These are phyloP conservation scores for Coleophoma cylindrospora DNA, from an alignment of 2,329 filamentous ascomycete species.

Conservation along the genomic window DNA sequence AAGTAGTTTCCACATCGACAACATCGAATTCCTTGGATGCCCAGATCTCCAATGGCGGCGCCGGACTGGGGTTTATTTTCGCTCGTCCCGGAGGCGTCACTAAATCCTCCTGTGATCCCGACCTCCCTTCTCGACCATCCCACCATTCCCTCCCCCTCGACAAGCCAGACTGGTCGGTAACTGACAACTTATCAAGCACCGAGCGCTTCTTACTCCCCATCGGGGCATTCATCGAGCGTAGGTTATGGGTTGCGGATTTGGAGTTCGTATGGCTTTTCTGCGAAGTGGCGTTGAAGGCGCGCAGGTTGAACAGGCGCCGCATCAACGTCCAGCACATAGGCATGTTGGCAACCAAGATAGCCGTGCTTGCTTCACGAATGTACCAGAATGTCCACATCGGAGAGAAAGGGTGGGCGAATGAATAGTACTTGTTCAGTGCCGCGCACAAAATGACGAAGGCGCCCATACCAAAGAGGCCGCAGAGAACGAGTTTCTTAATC, in stretches of 20 bases:
- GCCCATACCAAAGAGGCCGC: slow-evolving; percentile 39
- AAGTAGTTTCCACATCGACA: neutral
- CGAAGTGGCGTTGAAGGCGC: slow-evolving; percentile 11
- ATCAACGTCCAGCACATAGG: slow-evolving; percentile 48
- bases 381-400: slow-evolving; percentile 39
- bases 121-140: neutral
- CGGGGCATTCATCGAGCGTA: neutral
- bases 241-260: neutral
- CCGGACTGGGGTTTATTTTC: neutral
- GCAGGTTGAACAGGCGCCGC: slow-evolving; percentile 32
- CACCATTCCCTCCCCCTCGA: neutral
- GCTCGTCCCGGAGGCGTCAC: neutral
- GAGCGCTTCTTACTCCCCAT: neutral
- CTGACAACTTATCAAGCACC: neutral
- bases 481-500: slow-evolving; percentile 47
- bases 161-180: neutral
- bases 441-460: slow-evolving; percentile 45
- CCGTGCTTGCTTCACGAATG: slow-evolving; percentile 45
- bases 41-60: slow-evolving; percentile 16
- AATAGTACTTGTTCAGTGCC: slow-evolving; percentile 43
- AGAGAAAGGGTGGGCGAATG: slow-evolving; percentile 30
- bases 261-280: neutral
- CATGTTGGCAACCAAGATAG: slow-evolving; percentile 47
- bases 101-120: neutral
- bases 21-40: slow-evolving; percentile 14